Evolutionary conservation across 2,329 filamentous ascomycete genomes (phyloP).

Genomic region (Colletotrichum sp.): DNA sequence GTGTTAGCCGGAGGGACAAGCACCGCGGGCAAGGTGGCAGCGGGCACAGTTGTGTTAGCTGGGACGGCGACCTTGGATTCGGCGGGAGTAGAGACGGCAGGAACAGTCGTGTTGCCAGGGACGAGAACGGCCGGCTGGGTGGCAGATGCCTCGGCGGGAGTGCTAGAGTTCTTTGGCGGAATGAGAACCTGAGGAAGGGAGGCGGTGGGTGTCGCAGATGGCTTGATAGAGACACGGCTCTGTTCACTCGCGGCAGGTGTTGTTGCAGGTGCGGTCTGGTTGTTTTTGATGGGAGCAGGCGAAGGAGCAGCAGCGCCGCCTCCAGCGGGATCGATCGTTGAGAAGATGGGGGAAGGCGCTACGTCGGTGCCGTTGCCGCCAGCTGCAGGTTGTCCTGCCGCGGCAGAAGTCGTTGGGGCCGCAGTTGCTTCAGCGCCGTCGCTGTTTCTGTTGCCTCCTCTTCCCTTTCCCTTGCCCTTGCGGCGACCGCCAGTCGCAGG

Average conservation of each 20-base stretch:
- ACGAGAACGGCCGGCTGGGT: not conserved
- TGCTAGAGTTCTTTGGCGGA: not conserved
- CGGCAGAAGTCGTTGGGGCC: not conserved
- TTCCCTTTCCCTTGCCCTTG: not conserved
- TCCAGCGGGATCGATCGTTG: not conserved
- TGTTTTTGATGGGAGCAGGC: not conserved
- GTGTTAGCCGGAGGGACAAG: not conserved
- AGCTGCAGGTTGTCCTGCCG: not conserved
- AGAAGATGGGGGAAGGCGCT: not conserved
- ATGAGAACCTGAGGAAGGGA: not conserved
- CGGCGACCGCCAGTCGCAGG: not conserved
- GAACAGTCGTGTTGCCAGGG: not conserved
- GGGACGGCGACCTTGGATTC: not conserved
- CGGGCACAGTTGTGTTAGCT: not conserved
- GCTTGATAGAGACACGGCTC: slow-evolving; percentile 10
- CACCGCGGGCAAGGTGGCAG: not conserved
- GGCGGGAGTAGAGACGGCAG: not conserved
- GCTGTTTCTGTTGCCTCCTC: not conserved
- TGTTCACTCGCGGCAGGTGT: not conserved
- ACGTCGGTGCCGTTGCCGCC: not conserved
- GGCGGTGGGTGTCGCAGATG: slow-evolving; percentile 1
- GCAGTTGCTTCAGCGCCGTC: not conserved
- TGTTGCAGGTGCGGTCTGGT: not conserved
- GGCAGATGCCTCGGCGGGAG: not conserved
- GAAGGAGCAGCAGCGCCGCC: not conserved